A percentile compares a stretch with the other conserved stretches of the same genome.
Conservation (phyloP, 306 rosid genomes). For the Carpinus fangiana region DNA sequence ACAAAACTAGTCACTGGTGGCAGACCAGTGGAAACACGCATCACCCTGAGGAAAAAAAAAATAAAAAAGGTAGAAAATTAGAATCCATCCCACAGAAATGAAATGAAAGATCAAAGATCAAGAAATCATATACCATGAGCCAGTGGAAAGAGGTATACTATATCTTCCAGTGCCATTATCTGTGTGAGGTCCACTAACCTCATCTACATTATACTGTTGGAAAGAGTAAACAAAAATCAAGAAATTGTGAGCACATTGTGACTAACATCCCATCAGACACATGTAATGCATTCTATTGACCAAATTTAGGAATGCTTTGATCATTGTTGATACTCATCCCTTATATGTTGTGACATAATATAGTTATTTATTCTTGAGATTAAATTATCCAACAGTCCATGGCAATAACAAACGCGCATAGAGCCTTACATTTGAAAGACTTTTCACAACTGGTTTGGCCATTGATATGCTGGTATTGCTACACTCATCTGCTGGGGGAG, state of each 20-base stretch:
- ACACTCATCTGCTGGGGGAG: slow-evolving; percentile 46
- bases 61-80: neutral
- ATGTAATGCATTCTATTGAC: neutral
- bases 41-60: neutral
- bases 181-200: neutral
- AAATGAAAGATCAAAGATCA: slow-evolving; percentile 1
- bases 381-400: neutral
- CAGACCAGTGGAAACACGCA: neutral
- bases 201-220: slow-evolving; percentile 29
- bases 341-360: neutral
- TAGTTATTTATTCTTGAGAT: neutral
- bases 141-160: neutral
- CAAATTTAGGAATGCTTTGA: neutral
- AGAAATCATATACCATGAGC: neutral
- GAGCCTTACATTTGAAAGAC: slow-evolving; percentile 43
- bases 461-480: slow-evolving; percentile 24
- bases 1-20: slow-evolving; percentile 7
- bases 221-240: slow-evolving; percentile 13
- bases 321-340: neutral
- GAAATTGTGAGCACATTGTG: neutral
- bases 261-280: neutral
- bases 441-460: slow-evolving; percentile 32
- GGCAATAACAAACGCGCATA: slow-evolving; percentile 3
- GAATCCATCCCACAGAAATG: neutral
- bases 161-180: neutral